phyloP scores from a whole-genome alignment of 108 stramenopile genomes.

The Skeletonema tropicum region DNA sequence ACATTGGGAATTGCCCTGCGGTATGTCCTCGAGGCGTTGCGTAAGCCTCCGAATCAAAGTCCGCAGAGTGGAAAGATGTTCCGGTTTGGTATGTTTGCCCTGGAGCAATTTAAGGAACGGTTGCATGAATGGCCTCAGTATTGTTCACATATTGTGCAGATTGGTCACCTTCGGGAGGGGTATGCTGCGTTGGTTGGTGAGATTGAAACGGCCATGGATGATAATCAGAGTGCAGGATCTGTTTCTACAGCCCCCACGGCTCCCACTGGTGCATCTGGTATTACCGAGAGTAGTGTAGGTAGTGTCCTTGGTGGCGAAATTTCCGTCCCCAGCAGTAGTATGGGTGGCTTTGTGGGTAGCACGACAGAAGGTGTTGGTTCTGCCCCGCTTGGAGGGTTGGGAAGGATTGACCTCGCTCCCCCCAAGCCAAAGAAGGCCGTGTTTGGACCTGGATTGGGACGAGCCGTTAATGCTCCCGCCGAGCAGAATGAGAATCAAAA shows the following conservation, averaged over 20 bases:
- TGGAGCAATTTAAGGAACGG: conserved; percentile 96
- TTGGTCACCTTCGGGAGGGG: conserved; percentile 90
- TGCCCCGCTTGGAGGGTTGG: conserved; percentile 14
- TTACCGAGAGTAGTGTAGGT: conserved; percentile 29
- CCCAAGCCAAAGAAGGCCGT: conserved; percentile 67
- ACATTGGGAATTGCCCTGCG: conserved; percentile 98
- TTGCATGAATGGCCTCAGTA: conserved; percentile 99
- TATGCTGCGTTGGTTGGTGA: conserved; percentile 90
- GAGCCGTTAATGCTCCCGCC: conserved; percentile 72
- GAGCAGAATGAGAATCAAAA: conserved; percentile 50
- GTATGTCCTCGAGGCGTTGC: conserved; percentile 97
- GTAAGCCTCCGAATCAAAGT: conserved; percentile 81
- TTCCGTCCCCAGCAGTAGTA: conserved; percentile 26
- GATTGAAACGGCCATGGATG: conserved; percentile 81
- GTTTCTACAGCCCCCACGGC: conserved; percentile 34
- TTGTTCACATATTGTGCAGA: conserved; percentile 97
- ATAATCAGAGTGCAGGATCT: conserved; percentile 52
- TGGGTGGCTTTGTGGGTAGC: conserved; percentile 20
- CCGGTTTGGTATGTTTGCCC: conserved; percentile 97
- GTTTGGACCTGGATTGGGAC: conserved; percentile 83
- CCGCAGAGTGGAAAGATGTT: conserved; percentile 96
- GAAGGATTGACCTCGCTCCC: conserved; percentile 29
- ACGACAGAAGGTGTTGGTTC: conserved; percentile 23
- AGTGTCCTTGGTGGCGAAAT: conserved; percentile 47
- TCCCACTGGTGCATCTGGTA: conserved; percentile 22